Base-by-base conservation (phyloP, 805 yeast genomes). In the Candida takata region DNA sequence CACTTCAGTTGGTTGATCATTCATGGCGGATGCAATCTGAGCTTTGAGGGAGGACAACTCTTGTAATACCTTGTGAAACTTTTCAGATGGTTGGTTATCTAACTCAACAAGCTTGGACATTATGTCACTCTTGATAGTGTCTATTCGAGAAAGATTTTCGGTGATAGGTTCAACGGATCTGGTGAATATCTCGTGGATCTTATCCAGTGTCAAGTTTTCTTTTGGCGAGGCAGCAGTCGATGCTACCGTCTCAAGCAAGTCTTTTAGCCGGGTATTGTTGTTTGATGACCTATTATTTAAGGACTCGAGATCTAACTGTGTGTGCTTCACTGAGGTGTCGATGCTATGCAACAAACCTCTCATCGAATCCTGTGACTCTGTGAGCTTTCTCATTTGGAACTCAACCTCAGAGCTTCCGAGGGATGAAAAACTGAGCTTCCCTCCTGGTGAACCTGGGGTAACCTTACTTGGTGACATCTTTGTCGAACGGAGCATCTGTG, bases 401-500 rank as follows among this genome's bases (percentile, higher is more conserved):
- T 53, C 44, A 47, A 48, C 29, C 43, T 55, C 43, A 10, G 43
- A 21, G 39, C 40, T 31, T 34, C 40, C 47, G 27, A 37, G 20
- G 17, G 45, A 31, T 25, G 55, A 9, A 39, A 47, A 34, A 30
- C 43, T 45, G 25, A 50, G 40, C 21, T 49, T 51, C 1, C 59
- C 58, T 7, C 52, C 46, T 8, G 42, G 41, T 9, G 48, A 36
- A 1, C 36, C 31, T 5, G 49, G 42, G 19, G 38, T 37, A 1
- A 34, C 21, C 15, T 31, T 41, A 5, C 42, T 36, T 18, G 43
- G 44, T 8, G 35, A 21, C 10, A 32, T 51, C 7, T 48, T 48
- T 6, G 48, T 38, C 19, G 46, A 45, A 11, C 44, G 41, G 6
- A 63, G 53, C 47, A 62, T 56, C 25, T 62, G 67, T 5, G 70